A percentile compares a stretch with the other conserved stretches of the same genome.
These are phyloP conservation scores for Protoeuglena noctilucae DNA, from an alignment of 139 green algal species.

Conservation along the genomic window DNA sequence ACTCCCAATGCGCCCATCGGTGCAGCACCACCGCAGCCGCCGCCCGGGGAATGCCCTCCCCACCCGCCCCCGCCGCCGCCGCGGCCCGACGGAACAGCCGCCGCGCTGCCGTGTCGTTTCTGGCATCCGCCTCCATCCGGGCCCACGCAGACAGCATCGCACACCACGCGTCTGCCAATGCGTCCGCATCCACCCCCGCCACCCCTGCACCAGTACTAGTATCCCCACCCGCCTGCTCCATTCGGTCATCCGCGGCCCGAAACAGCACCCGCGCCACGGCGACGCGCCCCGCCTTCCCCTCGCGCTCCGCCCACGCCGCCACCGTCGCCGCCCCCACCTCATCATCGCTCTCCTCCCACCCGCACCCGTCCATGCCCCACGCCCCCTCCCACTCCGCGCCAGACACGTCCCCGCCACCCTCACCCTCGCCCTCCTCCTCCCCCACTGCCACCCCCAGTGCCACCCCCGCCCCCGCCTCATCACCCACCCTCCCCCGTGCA, in stretches of 20 bases:
- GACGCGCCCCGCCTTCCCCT: no score
- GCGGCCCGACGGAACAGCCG: constrained; percentile 28
- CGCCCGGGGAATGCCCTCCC: constrained; percentile 8
- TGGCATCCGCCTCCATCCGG: constrained; percentile 23
- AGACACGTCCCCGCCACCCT: neutral
- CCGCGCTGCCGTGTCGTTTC: constrained; percentile 21
- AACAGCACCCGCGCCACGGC: no score
- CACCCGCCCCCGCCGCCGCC: constrained; percentile 19
- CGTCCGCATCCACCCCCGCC: no score
- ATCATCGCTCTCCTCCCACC: no score
- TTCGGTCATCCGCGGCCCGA: no score
- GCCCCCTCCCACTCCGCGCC: neutral
- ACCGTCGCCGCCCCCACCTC: no score
- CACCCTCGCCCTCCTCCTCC: neutral
- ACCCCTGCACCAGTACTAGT: no score
- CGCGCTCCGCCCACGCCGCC: no score
- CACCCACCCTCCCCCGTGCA: constrained; percentile 1
- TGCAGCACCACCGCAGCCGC: constrained; percentile 18
- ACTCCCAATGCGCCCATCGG: constrained; percentile 29
- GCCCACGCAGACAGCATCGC: constrained; percentile 33
- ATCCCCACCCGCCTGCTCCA: no score
- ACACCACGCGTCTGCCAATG: no score
- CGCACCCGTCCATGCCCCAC: no score
- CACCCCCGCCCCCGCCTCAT: neutral
- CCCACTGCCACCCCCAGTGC: neutral